Base-by-base conservation (phyloP, 2,329 filamentous ascomycete species). In the Cercospora zeina region DNA sequence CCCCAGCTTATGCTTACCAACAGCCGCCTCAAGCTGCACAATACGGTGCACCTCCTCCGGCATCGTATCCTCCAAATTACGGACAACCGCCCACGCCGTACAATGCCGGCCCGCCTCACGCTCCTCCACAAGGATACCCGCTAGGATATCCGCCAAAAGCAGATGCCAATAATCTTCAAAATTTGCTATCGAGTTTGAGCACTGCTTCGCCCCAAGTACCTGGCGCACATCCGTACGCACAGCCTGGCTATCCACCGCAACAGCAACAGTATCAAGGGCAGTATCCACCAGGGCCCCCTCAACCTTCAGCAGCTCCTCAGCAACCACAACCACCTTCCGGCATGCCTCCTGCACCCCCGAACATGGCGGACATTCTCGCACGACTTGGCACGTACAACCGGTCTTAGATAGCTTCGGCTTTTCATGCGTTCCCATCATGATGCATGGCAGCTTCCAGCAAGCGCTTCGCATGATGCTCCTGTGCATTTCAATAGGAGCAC, bases 311-410 rank as follows among this genome's bases (percentile, higher is more conserved):
- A 31, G 16, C 56, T 31, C 53, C 49, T 16, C 51, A 36, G 65
- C 70, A 39, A 47, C 39, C 61, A 53, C 70, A 39, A 47, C 39
- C 61, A 53, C 76, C 76, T 62, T 75, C 78, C 36, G 78, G 82
- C 67, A 86, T 91, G 42, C 39, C 61, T 47, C 76, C 76, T 62
- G 76, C 78, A 37, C 78, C 82, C 67, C 86, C 91, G 37, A 78
- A 82, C 67, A 87, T 91, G 68, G 84, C 88, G 72, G 88, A 89
- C 69, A 90, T 92, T 56, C 89, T 92, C 84, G 87, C 87, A 13
- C 86, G 90, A 69, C 77, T 91, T 62, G 84, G 87, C 51, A 85
- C 62, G 13, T 73, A 73, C 63, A 58, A 58, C 11, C 56, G 54
- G 50, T 55, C 58, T 11, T 51, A 45, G 39, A 21, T 0, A 45